Evolutionary conservation across 176 grass and related monocot species (phyloP).

Genomic region (Triticum dicoccoides): DNA sequence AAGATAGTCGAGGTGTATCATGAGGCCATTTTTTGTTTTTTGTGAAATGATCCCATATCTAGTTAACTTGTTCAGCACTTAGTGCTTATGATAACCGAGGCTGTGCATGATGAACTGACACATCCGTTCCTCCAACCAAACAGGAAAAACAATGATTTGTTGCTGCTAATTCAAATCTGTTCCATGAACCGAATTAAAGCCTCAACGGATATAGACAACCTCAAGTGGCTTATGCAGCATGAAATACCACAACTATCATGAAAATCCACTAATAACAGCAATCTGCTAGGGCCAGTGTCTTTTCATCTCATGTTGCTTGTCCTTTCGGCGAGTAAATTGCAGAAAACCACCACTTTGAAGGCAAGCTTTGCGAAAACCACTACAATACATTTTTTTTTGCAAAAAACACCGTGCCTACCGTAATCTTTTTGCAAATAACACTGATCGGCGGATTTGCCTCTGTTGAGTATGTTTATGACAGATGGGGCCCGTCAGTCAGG

Average conservation of each 20-base stretch:
- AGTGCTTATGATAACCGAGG: not conserved
- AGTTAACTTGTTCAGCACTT: not conserved
- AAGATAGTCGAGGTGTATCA: not conserved
- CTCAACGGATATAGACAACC: not conserved
- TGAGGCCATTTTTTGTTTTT: not conserved
- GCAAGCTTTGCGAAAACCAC: too few species aligned
- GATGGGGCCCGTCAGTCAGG: too few species aligned
- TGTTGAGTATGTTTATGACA: too few species aligned
- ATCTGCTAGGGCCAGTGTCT: not conserved
- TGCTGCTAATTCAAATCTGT: not conserved
- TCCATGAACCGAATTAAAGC: not conserved
- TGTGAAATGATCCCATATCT: not conserved
- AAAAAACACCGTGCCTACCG: too few species aligned
- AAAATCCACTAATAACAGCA: not conserved
- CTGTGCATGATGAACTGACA: not conserved
- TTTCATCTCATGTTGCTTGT: not conserved
- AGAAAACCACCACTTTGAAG: too few species aligned
- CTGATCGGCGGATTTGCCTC: too few species aligned
- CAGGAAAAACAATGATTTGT: not conserved
- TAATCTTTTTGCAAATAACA: too few species aligned
- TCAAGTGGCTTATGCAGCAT: not conserved
- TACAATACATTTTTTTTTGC: too few species aligned
- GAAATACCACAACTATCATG: not conserved
- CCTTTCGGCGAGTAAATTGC: not conserved
- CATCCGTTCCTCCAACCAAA: not conserved